These are phyloP conservation scores for Tubosaeta sp. DNA, from an alignment of 768 basidiomycete genomes.

Conservation along the genomic window DNA sequence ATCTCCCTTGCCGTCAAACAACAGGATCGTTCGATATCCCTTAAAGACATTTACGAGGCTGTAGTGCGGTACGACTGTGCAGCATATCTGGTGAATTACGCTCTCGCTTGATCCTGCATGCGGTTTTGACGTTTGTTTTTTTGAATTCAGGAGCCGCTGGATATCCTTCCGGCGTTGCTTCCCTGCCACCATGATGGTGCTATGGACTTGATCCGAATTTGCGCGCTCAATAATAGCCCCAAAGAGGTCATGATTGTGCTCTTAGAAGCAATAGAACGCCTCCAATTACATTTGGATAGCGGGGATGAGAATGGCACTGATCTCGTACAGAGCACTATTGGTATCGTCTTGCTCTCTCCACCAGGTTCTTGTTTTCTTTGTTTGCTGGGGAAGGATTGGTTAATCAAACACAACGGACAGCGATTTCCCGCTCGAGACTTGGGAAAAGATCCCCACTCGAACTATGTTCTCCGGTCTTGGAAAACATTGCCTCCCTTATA, in stretches of 20 bases:
- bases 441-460: slow-evolving; percentile 23
- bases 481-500: slow-evolving; percentile 9
- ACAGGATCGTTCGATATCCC: slow-evolving; percentile 3
- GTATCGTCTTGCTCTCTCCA: slow-evolving; percentile 17
- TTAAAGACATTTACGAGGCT: slow-evolving; percentile 16
- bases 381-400: neutral
- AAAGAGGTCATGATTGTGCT: slow-evolving; percentile 41
- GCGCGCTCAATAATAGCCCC: slow-evolving; percentile 30
- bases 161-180: slow-evolving; percentile 34
- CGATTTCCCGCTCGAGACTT: slow-evolving; percentile 21
- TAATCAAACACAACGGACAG: slow-evolving; percentile 10
- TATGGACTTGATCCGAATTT: slow-evolving; percentile 29
- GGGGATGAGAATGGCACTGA: slow-evolving; percentile 5
- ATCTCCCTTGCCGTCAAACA: slow-evolving; percentile 15
- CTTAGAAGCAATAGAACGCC: slow-evolving; percentile 36
- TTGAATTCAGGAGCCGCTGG: slow-evolving; percentile 36
- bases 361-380: slow-evolving; percentile 16
- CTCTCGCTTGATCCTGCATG: neutral
- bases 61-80: slow-evolving; percentile 12
- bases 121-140: neutral
- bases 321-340: slow-evolving; percentile 11
- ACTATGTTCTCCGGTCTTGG: slow-evolving; percentile 17
- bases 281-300: slow-evolving; percentile 17
- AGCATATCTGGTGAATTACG: slow-evolving; percentile 15
- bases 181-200: slow-evolving; percentile 28